Evolutionary conservation across 257 asterid genomes (phyloP).

Genomic region (Voacanga thouarsii): DNA sequence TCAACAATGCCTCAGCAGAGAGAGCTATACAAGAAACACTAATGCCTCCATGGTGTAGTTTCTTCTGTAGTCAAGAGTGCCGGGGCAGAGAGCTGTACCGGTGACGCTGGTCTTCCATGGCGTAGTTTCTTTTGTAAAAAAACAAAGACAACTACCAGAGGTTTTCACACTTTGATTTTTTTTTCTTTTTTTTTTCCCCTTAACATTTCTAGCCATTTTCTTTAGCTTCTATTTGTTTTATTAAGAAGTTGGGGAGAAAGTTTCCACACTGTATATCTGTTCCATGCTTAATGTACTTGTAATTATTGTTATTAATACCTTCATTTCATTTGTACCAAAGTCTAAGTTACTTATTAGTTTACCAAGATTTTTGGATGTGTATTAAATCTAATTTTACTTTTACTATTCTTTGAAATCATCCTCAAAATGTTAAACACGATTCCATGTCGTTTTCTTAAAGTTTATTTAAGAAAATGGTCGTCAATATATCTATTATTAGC

Average conservation of each 20-base stretch:
- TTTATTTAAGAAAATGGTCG: too few relatives aligned
- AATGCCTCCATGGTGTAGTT: conserved; percentile 54
- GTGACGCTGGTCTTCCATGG: conserved; percentile 37
- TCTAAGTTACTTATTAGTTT: too few relatives aligned
- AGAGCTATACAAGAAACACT: conserved; percentile 35
- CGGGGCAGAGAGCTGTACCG: conserved; percentile 47
- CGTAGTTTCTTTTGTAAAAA: conserved; percentile 38
- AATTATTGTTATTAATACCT: too few relatives aligned
- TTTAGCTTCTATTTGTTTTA: conserved; percentile 4
- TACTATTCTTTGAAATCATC: too few relatives aligned
- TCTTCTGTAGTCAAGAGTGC: conserved; percentile 36
- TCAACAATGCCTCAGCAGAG: conserved; percentile 50
- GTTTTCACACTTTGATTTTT: background rate
- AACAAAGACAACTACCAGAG: background rate
- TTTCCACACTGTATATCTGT: background rate
- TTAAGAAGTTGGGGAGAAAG: conserved; percentile 15
- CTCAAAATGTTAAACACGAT: too few relatives aligned
- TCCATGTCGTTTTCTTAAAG: too few relatives aligned
- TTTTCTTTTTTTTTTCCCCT: background rate
- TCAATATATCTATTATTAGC: too few relatives aligned
- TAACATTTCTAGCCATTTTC: background rate
- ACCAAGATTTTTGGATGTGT: too few relatives aligned
- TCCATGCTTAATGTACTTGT: background rate
- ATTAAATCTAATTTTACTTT: too few relatives aligned
- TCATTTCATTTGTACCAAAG: too few relatives aligned